Evolutionary conservation across 495 filamentous ascomycete genomes (phyloP), one percentile per base, ranked within the genome.

Genomic region (Staphylotrichum longicolle): DNA sequence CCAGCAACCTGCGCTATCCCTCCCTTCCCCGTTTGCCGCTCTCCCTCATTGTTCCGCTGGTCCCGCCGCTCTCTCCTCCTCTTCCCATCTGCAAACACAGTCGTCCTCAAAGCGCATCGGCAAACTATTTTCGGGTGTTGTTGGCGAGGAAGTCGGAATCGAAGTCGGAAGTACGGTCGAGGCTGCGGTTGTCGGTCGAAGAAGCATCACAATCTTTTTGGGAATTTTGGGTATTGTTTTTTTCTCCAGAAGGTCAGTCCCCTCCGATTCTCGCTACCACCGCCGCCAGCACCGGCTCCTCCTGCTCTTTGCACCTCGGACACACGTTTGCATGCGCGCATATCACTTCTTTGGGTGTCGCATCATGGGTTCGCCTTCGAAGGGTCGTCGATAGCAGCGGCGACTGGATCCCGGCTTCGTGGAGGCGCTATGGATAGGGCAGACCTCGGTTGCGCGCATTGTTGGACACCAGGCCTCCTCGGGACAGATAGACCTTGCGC

Each of bases 51-150:
- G 68, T 72, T 59, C 70, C 66, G 63, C 67, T 64, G 45, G 45
- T 67, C 66, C 70, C 68, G 65, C 63, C 44, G 3, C 32, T 61
- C 63, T 60, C 62, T 70, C 53, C 54, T 61, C 63, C 59, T 64
- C 60, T 64, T 52, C 50, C 62, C 47, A 58, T 63, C 48, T 49
- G 33, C 58, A 59, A 58, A 41, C 58, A 32, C 45, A 48, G 56
- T 47, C 35, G 47, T 58, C 63, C 60, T 54, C 57, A 54, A 54
- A 63, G 44, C 62, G 48, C 62, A 47, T 57, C 46, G 57, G 46
- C 60, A 15, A 48, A 15, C 53, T 60, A 57, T 63, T 58, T 47
- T 60, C 61, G 60, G 72, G 72, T 69, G 72, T 74, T 71, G 72
- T 72, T 65, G 72, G 69, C 58, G 72, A 62, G 61, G 63, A 57